Conservation (phyloP, 2,329 filamentous ascomycete species). For the Penicillium frequentans region DNA sequence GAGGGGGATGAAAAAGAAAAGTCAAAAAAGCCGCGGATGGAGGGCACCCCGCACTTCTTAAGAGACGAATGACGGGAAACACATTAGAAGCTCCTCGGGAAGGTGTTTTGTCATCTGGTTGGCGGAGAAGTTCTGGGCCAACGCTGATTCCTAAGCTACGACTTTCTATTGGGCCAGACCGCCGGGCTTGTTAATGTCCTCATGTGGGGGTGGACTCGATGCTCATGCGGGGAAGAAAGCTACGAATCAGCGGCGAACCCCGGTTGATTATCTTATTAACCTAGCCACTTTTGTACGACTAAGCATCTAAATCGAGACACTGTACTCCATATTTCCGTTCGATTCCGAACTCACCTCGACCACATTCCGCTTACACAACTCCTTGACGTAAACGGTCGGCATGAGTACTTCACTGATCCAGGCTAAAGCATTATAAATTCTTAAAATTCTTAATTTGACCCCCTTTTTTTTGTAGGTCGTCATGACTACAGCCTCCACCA, state of each 20-base stretch:
- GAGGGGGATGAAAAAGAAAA: neutral
- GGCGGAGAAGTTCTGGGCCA: constrained; percentile 6
- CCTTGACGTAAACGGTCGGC: neutral
- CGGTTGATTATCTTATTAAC: neutral
- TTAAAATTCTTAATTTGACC: neutral
- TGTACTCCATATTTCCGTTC: neutral
- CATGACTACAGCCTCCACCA: neutral
- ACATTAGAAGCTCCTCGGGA: constrained; percentile 7
- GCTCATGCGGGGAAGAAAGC: neutral
- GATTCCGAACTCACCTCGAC: neutral
- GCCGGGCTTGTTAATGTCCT: neutral
- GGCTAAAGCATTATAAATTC: neutral
- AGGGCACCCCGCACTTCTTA: constrained; percentile 17
- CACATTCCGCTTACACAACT: neutral
- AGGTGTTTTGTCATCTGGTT: constrained; percentile 7
- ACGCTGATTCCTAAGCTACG: constrained; percentile 4
- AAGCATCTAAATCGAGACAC: neutral
- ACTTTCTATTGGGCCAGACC: neutral
- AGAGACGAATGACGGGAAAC: constrained; percentile 15
- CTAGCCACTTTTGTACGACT: neutral
- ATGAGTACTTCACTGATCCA: neutral
- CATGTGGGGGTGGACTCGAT: neutral
- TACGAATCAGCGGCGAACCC: neutral
- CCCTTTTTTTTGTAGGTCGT: neutral
- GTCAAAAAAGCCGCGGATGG: neutral